phyloP scores from a whole-genome alignment of 2,329 filamentous ascomycete genomes.

The Chaetomiaceae sp. region DNA sequence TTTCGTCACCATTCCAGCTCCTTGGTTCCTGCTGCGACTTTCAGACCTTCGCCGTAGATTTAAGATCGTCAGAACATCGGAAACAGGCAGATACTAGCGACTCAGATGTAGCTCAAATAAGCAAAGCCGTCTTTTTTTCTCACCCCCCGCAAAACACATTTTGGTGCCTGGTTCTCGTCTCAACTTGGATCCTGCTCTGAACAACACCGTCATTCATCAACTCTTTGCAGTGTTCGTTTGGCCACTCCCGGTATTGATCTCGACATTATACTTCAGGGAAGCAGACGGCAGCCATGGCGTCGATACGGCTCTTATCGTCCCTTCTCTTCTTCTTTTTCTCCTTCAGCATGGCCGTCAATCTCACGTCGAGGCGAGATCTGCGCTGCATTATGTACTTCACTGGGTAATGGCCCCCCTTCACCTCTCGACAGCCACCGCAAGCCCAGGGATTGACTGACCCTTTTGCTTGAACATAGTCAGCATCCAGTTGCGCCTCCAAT shows the following conservation, averaged over 20 bases:
- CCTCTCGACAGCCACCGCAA: neutral
- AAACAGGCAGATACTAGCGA: no score
- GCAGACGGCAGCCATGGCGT: slow-evolving; percentile 3
- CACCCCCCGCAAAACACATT: no score
- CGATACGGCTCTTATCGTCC: slow-evolving; percentile 11
- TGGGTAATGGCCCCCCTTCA: slow-evolving; percentile 30
- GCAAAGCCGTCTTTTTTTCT: no score
- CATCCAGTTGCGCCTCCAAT: slow-evolving; percentile 40
- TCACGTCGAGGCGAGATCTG: slow-evolving; percentile 8
- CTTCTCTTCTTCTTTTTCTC: slow-evolving; percentile 15
- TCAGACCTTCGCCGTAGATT: no score
- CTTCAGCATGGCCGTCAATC: slow-evolving; percentile 14
- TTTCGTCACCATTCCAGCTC: neutral
- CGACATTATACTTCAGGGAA: neutral
- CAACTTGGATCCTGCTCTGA: no score
- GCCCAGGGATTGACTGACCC: neutral
- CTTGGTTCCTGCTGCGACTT: no score
- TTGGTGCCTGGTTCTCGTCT: no score
- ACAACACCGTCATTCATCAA: no score
- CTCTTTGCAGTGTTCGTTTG: no score
- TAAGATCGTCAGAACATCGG: no score
- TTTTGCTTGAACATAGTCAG: slow-evolving; percentile 35
- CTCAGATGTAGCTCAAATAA: no score
- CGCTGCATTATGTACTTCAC: slow-evolving; percentile 47
- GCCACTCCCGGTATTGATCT: no score